Evolutionary conservation across 2,329 filamentous ascomycete species (phyloP), one percentile per base, ranked within the genome.

Genomic region (Stachybotrys elegans): DNA sequence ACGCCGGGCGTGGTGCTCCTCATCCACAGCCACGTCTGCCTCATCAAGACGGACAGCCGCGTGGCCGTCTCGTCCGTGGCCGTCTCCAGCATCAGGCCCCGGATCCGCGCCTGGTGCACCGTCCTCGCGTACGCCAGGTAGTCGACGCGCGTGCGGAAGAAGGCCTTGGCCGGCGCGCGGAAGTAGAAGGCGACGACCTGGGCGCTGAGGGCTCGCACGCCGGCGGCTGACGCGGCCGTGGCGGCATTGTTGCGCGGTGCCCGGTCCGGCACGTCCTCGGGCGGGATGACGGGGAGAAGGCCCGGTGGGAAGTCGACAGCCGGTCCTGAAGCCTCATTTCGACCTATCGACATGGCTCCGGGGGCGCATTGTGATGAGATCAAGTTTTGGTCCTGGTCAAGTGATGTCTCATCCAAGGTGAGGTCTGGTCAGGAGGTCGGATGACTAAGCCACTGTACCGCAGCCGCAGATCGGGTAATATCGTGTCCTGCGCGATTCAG

Each of bases 151-250:
- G 88, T 91, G 48, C 88, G 81, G 67, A 96, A 95, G 62, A 96
- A 96, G 14, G 90, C 87, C 67, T 95, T 95, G 43, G 90, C 86
- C 1, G 91, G 91, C 0, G 89, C 88, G 45, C 90, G 78, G 61
- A 95, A 96, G 68, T 95, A 96, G 57, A 95, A 95, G 20, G 89
- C 84, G 43, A 95, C 78, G 56, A 89, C 74, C 60, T 94, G 86
- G 7, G 88, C 86, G 55, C 85, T 91, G 50, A 95, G 65, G 22
- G 90, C 91, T 38, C 91, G 85, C 50, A 90, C 86, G 32, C 88
- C 81, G 19, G 90, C 90, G 5, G 90, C 90, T 19, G 88, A 90
- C n/a, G 88, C 86, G 39, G 87, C 90, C 3, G 78, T 81, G 6
- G 78, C 76, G 29, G 76, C 76, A 58, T 79, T 77, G 58, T 63